Evolutionary conservation across 73 alveolate genomes (phyloP).

Genomic region (Breviolum minutum): DNA sequence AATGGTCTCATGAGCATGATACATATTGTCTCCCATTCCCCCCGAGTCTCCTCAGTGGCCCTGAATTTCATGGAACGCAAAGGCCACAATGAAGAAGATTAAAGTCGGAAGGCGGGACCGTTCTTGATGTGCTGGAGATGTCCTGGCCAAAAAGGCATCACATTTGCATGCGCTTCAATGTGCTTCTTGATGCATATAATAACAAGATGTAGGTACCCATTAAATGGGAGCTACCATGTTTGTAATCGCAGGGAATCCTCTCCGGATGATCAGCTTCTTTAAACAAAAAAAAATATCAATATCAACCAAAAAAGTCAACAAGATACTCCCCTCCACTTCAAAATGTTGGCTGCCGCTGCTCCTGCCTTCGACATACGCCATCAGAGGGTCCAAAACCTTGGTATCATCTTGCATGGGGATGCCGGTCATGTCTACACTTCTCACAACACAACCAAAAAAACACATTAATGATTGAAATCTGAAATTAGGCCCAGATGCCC

Average conservation of each 20-base stretch:
- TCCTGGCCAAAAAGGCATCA: neutral
- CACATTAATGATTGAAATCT: too few species aligned
- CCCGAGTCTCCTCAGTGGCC: too few species aligned
- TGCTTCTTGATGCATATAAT: too few species aligned
- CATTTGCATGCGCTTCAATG: too few species aligned
- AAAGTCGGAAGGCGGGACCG: constrained; percentile 5
- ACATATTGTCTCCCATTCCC: too few species aligned
- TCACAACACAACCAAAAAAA: neutral
- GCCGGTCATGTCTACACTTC: neutral
- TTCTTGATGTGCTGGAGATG: constrained; percentile 13
- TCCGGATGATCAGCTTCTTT: neutral
- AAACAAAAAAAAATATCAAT: too few species aligned
- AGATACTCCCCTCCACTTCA: too few species aligned
- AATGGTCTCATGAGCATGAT: too few species aligned
- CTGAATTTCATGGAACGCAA: neutral
- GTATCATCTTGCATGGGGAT: neutral
- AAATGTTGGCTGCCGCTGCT: neutral
- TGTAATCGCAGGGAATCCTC: neutral
- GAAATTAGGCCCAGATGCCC: neutral
- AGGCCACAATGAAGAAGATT: neutral
- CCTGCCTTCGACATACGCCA: neutral
- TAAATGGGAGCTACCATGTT: too few species aligned
- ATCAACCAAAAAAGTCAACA: neutral
- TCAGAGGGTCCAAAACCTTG: neutral
- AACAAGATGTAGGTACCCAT: neutral